phyloP scores from a whole-genome alignment of 495 filamentous ascomycete species.

The Parathielavia appendiculata region DNA sequence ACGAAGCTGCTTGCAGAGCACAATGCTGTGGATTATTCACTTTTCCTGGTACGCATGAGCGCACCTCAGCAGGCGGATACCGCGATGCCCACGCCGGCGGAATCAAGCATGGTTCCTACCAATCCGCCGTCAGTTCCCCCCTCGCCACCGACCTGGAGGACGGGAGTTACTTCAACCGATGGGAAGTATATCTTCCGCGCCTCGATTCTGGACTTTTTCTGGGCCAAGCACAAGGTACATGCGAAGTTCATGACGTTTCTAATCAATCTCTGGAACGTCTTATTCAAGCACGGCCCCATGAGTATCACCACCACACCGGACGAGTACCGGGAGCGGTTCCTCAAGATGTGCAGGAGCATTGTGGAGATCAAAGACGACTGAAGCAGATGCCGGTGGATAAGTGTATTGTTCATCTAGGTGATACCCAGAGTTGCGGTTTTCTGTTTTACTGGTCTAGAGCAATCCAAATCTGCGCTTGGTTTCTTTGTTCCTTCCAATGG shows the following conservation, averaged over 20 bases:
- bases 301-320: slow-evolving; percentile 61
- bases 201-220: slow-evolving; percentile 64
- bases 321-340: slow-evolving; percentile 61
- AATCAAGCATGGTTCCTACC: slow-evolving; percentile 22
- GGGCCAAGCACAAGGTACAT: slow-evolving; percentile 61
- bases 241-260: slow-evolving; percentile 57
- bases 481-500: no score
- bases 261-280: slow-evolving; percentile 55
- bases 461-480: no score
- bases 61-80: slow-evolving; percentile 17
- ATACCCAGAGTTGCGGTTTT: no score
- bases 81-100: slow-evolving; percentile 22
- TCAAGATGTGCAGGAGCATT: slow-evolving; percentile 54
- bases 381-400: neutral
- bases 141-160: slow-evolving; percentile 47
- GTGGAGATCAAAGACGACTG: slow-evolving; percentile 45
- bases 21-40: slow-evolving; percentile 65
- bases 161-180: slow-evolving; percentile 52
- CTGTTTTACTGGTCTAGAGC: no score
- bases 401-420: no score
- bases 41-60: slow-evolving; percentile 57
- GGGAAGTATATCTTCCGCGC: slow-evolving; percentile 60
- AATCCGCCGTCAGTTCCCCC: slow-evolving; percentile 32
- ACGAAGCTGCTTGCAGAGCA: slow-evolving; percentile 53
- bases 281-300: slow-evolving; percentile 58